Conservation (phyloP, 805 yeast genomes). For the Nakazawaea sp. region DNA sequence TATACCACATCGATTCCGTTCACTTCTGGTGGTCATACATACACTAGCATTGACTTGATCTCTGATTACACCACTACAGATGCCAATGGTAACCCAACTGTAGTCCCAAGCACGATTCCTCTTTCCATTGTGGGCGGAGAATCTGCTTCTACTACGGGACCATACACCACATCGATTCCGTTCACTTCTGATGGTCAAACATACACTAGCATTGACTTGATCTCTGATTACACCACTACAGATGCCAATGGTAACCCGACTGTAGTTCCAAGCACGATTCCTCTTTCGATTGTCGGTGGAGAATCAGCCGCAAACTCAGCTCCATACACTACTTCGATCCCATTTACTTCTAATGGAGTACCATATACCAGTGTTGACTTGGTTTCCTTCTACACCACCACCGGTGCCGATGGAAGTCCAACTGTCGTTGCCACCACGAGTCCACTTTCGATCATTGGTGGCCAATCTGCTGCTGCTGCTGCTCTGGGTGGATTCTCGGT, state of each 20-base stretch:
- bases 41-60: slow-evolving; percentile 1
- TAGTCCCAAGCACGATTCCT: slow-evolving; percentile 1
- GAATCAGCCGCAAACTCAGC: not conserved
- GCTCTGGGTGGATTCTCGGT: too few relatives aligned
- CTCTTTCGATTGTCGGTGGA: not conserved
- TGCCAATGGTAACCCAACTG: slow-evolving; percentile 1
- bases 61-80: slow-evolving; percentile 4
- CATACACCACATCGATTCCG: slow-evolving; percentile 3
- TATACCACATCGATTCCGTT: slow-evolving; percentile 1
- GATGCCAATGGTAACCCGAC: slow-evolving; percentile 3
- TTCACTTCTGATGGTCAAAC: slow-evolving; percentile 1
- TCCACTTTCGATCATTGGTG: not conserved
- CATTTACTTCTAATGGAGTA: slow-evolving; percentile 4
- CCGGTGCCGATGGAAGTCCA: slow-evolving; percentile 1
- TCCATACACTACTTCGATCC: slow-evolving; percentile 2
- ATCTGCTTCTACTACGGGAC: not conserved
- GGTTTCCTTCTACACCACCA: slow-evolving; percentile 7
- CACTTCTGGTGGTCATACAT: slow-evolving; percentile 3
- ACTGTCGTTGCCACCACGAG: slow-evolving; percentile 3
- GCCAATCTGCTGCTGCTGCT: not conserved
- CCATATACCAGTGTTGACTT: slow-evolving; percentile 1
- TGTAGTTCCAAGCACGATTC: slow-evolving; percentile 2
- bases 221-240: slow-evolving; percentile 3
- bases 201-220: slow-evolving; percentile 1
- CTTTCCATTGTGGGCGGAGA: not conserved